Base-by-base conservation (phyloP, 441 rosid species). In the Syzygium malaccense region DNA sequence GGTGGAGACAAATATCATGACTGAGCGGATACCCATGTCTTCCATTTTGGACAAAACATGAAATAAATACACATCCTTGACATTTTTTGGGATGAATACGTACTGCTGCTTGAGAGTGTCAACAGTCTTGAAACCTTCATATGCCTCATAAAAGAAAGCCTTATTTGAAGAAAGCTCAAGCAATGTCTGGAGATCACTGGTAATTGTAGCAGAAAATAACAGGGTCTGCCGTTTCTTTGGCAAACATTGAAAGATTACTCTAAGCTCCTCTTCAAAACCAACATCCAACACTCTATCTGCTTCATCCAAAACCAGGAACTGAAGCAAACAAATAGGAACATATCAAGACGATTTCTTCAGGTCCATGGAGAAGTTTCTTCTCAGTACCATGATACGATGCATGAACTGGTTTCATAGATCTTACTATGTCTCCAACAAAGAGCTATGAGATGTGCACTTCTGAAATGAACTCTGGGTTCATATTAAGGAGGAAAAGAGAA, bases 231-330 rank as follows among this genome's bases (percentile, higher is more conserved):
- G 92, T 64, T 57, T 92, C 90, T 95, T 94, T 9, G 99, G 99
- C 90, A 97, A 88, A 91, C 97, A 95, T 58, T 93, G 93, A 80
- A 98, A 98, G 18, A 98, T 89, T 3, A 91, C 94, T 51, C 94
- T 92, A 87, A 98, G 85, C 89, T 97, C 99, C 89, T 95, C 99
- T 91, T 98, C 96, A 90, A 98, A 97, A 60, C 99, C 99, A 90
- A 93, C 97, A 92, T 97, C 99, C 93, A 98, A 92, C 87, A 98
- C 97, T 93, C 99, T 93, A 91, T 98, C 99, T 20, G 99, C 99
- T 91, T 98, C 99, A 85, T 98, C 99, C 94, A 98, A 90, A 88
- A 98, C 99, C 83, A 96, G 92, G 92, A 95, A 97, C 99, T 95
- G 86, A 87, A 88, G 90, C 89, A 91, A 85, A 88, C 86, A 88